Evolutionary conservation across 352 stramenopile genomes (phyloP).

Genomic region (Thalassiosira exigua): DNA sequence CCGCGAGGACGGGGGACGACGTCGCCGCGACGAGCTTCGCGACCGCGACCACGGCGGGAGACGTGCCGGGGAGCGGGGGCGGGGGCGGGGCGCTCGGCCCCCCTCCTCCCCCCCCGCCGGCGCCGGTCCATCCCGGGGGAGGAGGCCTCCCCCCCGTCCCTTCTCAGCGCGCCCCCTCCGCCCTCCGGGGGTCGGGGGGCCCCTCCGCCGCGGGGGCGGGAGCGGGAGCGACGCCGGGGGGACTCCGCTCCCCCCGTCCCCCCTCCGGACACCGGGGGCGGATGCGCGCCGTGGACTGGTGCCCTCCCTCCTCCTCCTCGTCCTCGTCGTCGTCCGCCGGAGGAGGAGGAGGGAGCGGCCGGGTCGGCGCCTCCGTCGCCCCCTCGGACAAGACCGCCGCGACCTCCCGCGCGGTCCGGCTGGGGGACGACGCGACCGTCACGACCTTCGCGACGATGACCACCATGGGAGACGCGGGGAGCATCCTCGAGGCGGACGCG

Average conservation of each 20-base stretch:
- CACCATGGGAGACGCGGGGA: conserved; percentile 48
- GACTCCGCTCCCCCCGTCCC: conserved; percentile 2
- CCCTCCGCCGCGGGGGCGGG: too few species aligned
- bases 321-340: background rate
- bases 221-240: background rate
- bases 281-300: conserved; percentile 52
- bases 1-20: conserved; percentile 17
- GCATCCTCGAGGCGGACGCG: conserved; percentile 29
- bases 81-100: background rate
- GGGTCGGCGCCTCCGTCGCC: background rate
- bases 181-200: too few species aligned
- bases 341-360: background rate
- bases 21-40: conserved; percentile 27
- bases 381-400: conserved; percentile 38
- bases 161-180: too few species aligned
- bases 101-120: background rate
- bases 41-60: conserved; percentile 20
- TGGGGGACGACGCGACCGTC: conserved; percentile 50
- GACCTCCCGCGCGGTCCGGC: conserved; percentile 36
- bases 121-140: conserved; percentile 1
- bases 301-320: conserved; percentile 18
- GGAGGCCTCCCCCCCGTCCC: background rate
- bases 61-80: background rate
- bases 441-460: conserved; percentile 61
- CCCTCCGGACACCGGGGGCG: conserved; percentile 10